Conservation (phyloP, 2,329 filamentous ascomycete genomes). For the Tetracladium maxilliforme region DNA sequence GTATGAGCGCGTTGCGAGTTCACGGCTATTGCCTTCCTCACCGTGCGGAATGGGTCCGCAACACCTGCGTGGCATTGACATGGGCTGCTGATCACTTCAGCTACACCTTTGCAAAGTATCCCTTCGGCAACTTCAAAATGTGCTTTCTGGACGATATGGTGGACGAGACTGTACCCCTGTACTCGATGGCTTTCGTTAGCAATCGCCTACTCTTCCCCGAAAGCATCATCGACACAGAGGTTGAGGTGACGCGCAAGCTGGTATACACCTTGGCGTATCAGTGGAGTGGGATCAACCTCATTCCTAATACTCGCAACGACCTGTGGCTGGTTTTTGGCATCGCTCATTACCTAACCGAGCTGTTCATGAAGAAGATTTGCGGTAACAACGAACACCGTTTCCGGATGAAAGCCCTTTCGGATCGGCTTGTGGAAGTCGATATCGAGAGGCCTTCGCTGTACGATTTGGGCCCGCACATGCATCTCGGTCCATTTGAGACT, state of each 20-base stretch:
- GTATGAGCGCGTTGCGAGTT: constrained; percentile 74
- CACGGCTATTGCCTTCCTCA: constrained; percentile 85
- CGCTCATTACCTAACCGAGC: constrained; percentile 87
- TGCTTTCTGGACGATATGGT: constrained; percentile 87
- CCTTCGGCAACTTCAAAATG: constrained; percentile 82
- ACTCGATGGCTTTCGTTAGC: constrained; percentile 78
- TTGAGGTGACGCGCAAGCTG: constrained; percentile 65
- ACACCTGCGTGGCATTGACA: constrained; percentile 75
- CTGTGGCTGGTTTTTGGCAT: constrained; percentile 83
- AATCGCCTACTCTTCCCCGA: constrained; percentile 73
- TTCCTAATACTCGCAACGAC: constrained; percentile 67
- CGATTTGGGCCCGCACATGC: constrained; percentile 62
- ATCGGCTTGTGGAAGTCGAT: constrained; percentile 70
- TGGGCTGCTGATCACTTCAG: constrained; percentile 85
- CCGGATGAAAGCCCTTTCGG: constrained; percentile 71
- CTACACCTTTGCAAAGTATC: constrained; percentile 77
- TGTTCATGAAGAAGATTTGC: constrained; percentile 79
- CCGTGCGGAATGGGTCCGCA: constrained; percentile 66
- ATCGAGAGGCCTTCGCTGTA: constrained; percentile 69
- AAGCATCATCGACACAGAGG: constrained; percentile 71
- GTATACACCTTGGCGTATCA: constrained; percentile 79
- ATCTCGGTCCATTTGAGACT: constrained; percentile 70
- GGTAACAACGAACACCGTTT: constrained; percentile 93
- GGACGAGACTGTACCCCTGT: constrained; percentile 59
- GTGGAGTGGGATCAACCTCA: constrained; percentile 88